Base-by-base conservation (phyloP, 768 basidiomycete species). In the Leccinum longicurvipes region DNA sequence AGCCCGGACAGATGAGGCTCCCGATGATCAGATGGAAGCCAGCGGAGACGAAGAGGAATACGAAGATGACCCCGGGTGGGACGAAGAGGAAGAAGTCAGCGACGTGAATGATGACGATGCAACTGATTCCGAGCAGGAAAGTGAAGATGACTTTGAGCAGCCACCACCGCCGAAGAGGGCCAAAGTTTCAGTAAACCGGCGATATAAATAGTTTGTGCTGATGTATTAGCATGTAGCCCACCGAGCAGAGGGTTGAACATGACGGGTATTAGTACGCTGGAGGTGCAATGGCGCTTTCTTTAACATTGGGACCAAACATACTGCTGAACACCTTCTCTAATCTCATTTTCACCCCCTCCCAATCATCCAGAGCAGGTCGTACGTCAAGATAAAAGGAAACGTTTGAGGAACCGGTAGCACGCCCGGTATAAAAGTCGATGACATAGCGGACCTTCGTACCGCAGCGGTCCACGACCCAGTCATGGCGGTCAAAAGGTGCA, bases 401-500 rank as follows among this genome's bases (percentile, higher is more conserved):
- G 54, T 82, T 80, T 1, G 76, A 64, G 11, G 82, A 63, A 12
- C 71, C 75, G 24, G 75, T 65, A 45, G 71, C 75, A 31, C 83
- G 83, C 17, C 96, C 96, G 3, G 91, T 89, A 76, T 99, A 99
- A 73, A 98, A 99, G 74, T 99, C 97, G 65, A 99, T 97, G 56
- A 99, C 85, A 75, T 99, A 99, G 50, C 96, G 86, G 68, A 93
- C 79, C 55, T 83, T 85, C 9, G 82, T 83, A 6, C 94, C 96
- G 67, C 95, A 97, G 31, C 96, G 86, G 71, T 97, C 93, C 49
- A 99, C 86, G 49, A 92, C 72, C 97, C 97, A 99, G 71, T 98
- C 96, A 62, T 99, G 97, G 52, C 93, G 79, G 70, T 99, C 97
- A 72, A 99, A 99, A 0, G 97, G 97, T 23, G 91, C 80, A 25